These are phyloP conservation scores for Stachybotrys chartarum DNA, from an alignment of 2,329 filamentous ascomycete species.

Conservation along the genomic window DNA sequence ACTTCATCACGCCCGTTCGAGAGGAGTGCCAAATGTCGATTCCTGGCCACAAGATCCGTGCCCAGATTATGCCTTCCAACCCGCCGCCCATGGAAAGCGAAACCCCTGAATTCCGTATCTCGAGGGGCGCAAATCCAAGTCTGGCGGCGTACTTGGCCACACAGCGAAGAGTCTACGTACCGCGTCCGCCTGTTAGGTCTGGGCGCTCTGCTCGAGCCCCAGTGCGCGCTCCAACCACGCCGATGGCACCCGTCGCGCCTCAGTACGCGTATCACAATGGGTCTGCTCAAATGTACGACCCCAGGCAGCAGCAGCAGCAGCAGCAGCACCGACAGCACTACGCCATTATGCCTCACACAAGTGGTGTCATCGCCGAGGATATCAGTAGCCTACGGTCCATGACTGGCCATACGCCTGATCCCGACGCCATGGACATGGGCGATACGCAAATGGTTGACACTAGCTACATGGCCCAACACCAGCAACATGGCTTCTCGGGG, in stretches of 20 bases:
- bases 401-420: slow-evolving; percentile 19
- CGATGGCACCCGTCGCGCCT: slow-evolving; percentile 10
- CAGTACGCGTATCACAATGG: slow-evolving; percentile 13
- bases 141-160: slow-evolving; percentile 26
- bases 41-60: slow-evolving; percentile 23
- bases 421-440: slow-evolving; percentile 25
- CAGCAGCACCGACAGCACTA: slow-evolving; percentile 9
- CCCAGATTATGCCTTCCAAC: slow-evolving; percentile 12
- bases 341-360: slow-evolving; percentile 15
- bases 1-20: slow-evolving; percentile 26
- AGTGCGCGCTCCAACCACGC: slow-evolving; percentile 11
- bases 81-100: slow-evolving; percentile 18
- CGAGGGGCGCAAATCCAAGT: slow-evolving; percentile 23
- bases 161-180: slow-evolving; percentile 25
- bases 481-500: slow-evolving; percentile 8
- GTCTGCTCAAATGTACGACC: slow-evolving; percentile 16
- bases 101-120: slow-evolving; percentile 29
- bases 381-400: slow-evolving; percentile 25
- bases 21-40: slow-evolving; percentile 27
- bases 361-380: slow-evolving; percentile 29
- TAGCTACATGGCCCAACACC: slow-evolving; percentile 12
- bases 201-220: slow-evolving; percentile 22
- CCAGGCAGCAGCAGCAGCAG: slow-evolving; percentile 17
- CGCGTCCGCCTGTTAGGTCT: slow-evolving; percentile 17
- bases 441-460: slow-evolving; percentile 24